Evolutionary conservation across 257 asterid species (phyloP), one percentile per base, ranked within the genome.

Genomic region (Plectranthus barbatus): DNA sequence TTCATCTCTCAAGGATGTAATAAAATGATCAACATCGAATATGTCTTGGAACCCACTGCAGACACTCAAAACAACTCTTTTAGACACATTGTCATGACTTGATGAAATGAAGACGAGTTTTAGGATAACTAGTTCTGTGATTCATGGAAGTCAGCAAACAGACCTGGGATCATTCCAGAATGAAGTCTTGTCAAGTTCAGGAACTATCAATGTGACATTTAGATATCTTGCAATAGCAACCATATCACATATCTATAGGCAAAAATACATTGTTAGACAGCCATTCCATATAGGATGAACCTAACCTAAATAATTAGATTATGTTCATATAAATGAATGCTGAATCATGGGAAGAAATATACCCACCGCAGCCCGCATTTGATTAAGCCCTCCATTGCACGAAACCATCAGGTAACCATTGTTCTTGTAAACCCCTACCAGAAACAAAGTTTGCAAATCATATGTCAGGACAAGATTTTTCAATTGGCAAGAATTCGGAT

Each of bases 161-260:
- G 13, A 91, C 98, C 99, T 92, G 42, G 96, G 97, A 77, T 92
- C 99, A 56, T 87, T 88, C 99, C 99, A 92, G 58, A 92, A 92
- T 12, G 99, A 92, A 68, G 97, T 80, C 77, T 90, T 92, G 61
- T 92, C 99, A n/a, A 92, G 84, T 83, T 92, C 97, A 36, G 99
- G 99, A 45, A 92, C 99, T 46, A 92, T 64, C 72, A 92, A 80
- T 4, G 99, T 92, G 64, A 89, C 97, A 65, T 92, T 92, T 64
- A 92, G 81, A 79, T 86, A 70, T 73, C 99, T 85, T 13, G 99
- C 99, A 60, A 92, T 89, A 9, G 95, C 91, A 69, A 89, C 99
- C 99, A 92, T 89, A 76, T 92, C 98, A 64, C 98, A 92, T 69
- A 92, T 88, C 98, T 92, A 81, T 46, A 64, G 34, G 72, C 59